phyloP scores from a whole-genome alignment of 2,329 filamentous ascomycete species.

The Epichloe hybrida region DNA sequence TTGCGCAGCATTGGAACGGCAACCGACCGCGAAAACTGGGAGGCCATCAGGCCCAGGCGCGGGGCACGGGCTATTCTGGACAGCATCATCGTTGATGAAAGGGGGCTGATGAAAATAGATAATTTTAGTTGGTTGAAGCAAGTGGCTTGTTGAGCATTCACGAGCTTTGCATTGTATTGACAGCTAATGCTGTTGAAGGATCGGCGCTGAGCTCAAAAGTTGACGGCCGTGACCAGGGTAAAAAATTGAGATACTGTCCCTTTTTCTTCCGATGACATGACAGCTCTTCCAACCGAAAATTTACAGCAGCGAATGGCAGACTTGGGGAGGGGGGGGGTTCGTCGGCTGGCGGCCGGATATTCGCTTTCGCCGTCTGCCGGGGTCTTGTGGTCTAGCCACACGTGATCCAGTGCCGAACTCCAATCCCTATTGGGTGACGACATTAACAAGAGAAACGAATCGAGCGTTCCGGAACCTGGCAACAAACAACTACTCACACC shows the following conservation, averaged over 20 bases:
- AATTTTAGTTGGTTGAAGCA: not conserved
- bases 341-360: not conserved
- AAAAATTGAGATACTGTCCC: not conserved
- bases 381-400: not conserved
- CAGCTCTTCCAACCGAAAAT: slow-evolving; percentile 1
- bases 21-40: slow-evolving; percentile 15
- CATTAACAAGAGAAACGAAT: not conserved
- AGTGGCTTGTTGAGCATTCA: not conserved
- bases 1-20: slow-evolving; percentile 13
- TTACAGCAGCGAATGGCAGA: not conserved
- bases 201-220: not conserved
- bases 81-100: slow-evolving; percentile 23
- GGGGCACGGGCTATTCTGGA: slow-evolving; percentile 20
- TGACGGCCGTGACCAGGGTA: not conserved
- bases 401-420: not conserved
- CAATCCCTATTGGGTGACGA: slow-evolving; percentile 1
- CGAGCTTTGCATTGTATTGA: slow-evolving; percentile 2
- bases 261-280: slow-evolving; percentile 1
- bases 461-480: no score
- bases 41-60: slow-evolving; percentile 19
- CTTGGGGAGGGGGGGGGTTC: not conserved
- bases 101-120: not conserved
- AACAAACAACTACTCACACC: not conserved
- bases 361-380: slow-evolving; percentile 2
- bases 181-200: not conserved